phyloP scores from a whole-genome alignment of 2,329 filamentous ascomycete species.

The Massarina eburnea region DNA sequence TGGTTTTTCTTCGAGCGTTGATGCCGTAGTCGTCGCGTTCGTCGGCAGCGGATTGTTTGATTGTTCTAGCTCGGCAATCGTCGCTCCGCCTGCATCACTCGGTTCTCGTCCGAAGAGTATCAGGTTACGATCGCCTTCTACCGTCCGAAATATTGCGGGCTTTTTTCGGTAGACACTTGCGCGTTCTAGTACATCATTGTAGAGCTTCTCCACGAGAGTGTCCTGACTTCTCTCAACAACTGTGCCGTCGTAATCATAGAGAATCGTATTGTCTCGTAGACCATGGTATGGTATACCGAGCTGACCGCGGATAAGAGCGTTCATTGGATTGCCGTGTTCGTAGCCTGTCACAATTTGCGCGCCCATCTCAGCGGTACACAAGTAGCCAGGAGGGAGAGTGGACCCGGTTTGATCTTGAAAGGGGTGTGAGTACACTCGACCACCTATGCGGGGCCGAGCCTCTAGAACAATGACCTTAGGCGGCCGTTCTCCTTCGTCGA shows the following conservation, averaged over 20 bases:
- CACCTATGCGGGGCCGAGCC: constrained; percentile 83
- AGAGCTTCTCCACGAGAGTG: constrained; percentile 82
- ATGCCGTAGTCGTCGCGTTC: constrained; percentile 51
- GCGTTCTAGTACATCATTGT: constrained; percentile 91
- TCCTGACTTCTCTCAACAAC: constrained; percentile 79
- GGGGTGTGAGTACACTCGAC: constrained; percentile 86
- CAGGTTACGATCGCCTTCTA: constrained; percentile 79
- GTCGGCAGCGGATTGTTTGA: constrained; percentile 53
- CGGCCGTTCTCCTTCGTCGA: constrained; percentile 64
- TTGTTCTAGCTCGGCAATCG: constrained; percentile 74
- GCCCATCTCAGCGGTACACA: constrained; percentile 89
- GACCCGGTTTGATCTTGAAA: constrained; percentile 61
- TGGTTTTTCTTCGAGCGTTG: constrained; percentile 47
- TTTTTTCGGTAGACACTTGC: constrained; percentile 90
- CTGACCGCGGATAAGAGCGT: constrained; percentile 87
- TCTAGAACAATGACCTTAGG: constrained; percentile 82
- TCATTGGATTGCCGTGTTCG: constrained; percentile 90
- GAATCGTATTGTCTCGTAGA: constrained; percentile 75
- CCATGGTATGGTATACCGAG: constrained; percentile 83
- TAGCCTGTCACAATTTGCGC: constrained; percentile 99
- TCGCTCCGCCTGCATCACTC: constrained; percentile 56
- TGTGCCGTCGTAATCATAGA: constrained; percentile 82
- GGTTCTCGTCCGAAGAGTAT: constrained; percentile 84
- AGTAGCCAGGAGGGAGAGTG: constrained; percentile 56
- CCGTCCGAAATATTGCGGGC: constrained; percentile 65